Evolutionary conservation across 495 filamentous ascomycete species (phyloP).

Genomic region (Neurospora intermedia): DNA sequence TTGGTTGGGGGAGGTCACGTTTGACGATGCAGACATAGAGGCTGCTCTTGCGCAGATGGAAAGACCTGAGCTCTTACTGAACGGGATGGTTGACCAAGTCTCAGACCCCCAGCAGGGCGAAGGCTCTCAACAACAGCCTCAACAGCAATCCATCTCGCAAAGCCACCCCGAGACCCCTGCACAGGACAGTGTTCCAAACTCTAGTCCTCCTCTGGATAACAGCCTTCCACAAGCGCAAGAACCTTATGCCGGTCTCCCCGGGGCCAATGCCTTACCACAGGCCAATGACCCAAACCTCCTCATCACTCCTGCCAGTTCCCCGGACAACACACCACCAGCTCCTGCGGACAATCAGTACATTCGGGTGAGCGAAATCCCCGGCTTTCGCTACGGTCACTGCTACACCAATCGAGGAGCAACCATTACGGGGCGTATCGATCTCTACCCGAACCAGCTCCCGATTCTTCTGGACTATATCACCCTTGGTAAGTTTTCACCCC

Average conservation of each 20-base stretch:
- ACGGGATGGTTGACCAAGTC: neutral
- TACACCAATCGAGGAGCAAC: neutral
- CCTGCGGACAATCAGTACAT: neutral
- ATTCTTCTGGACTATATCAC: neutral
- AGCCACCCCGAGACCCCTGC: neutral
- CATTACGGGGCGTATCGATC: neutral
- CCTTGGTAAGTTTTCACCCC: neutral
- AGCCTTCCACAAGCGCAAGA: neutral
- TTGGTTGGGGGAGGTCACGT: neutral
- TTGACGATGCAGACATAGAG: neutral
- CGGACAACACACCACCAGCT: neutral
- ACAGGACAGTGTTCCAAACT: neutral
- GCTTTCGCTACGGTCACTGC: neutral
- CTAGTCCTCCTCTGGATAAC: neutral
- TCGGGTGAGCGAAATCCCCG: neutral
- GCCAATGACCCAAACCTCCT: neutral
- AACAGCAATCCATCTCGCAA: neutral
- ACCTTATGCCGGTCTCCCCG: neutral
- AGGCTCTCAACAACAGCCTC: neutral
- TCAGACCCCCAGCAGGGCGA: neutral
- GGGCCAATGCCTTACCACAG: neutral
- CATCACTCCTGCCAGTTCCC: neutral
- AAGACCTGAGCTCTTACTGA: neutral
- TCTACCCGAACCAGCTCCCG: neutral
- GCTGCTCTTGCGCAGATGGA: neutral